These are phyloP conservation scores for Aspergillus baeticus DNA, from an alignment of 495 filamentous ascomycete species.

Conservation along the genomic window DNA sequence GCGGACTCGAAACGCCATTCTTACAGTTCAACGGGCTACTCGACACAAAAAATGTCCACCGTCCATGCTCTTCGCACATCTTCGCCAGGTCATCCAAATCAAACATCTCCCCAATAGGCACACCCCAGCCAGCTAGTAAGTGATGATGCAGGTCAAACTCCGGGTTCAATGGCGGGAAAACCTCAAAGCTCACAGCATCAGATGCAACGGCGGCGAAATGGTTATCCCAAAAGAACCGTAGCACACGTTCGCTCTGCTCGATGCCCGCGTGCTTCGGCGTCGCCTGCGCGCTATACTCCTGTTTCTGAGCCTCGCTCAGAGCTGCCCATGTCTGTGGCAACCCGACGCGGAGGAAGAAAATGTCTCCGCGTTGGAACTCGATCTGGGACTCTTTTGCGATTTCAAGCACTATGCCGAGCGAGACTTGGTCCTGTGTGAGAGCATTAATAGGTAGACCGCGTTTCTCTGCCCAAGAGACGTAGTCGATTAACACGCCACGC, in stretches of 20 bases:
- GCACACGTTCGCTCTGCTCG: slow-evolving; percentile 61
- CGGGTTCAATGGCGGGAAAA: slow-evolving; percentile 52
- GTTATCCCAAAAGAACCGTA: slow-evolving; percentile 67
- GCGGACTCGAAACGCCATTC: slow-evolving; percentile 43
- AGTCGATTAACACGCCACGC: slow-evolving; percentile 56
- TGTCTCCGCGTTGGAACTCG: slow-evolving; percentile 57
- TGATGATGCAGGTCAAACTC: slow-evolving; percentile 62
- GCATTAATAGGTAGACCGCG: slow-evolving; percentile 52
- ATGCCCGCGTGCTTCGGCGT: slow-evolving; percentile 57
- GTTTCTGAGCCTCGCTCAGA: slow-evolving; percentile 37
- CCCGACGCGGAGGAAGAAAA: slow-evolving; percentile 74
- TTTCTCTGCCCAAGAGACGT: slow-evolving; percentile 46
- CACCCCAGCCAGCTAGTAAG: slow-evolving; percentile 65
- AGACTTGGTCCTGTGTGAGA: slow-evolving; percentile 61
- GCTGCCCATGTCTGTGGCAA: slow-evolving; percentile 48
- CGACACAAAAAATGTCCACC: slow-evolving; percentile 73
- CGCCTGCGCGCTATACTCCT: slow-evolving; percentile 35
- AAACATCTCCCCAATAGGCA: slow-evolving; percentile 67
- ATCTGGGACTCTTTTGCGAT: slow-evolving; percentile 60
- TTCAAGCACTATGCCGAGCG: slow-evolving; percentile 46
- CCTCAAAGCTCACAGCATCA: slow-evolving; percentile 66
- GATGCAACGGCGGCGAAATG: slow-evolving; percentile 67
- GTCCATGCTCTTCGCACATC: slow-evolving; percentile 51
- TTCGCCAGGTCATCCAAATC: slow-evolving; percentile 57
- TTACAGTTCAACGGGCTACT: slow-evolving; percentile 60